Evolutionary conservation across 2,329 filamentous ascomycete genomes (phyloP).

Genomic region (Sclerotinia spermophila): DNA sequence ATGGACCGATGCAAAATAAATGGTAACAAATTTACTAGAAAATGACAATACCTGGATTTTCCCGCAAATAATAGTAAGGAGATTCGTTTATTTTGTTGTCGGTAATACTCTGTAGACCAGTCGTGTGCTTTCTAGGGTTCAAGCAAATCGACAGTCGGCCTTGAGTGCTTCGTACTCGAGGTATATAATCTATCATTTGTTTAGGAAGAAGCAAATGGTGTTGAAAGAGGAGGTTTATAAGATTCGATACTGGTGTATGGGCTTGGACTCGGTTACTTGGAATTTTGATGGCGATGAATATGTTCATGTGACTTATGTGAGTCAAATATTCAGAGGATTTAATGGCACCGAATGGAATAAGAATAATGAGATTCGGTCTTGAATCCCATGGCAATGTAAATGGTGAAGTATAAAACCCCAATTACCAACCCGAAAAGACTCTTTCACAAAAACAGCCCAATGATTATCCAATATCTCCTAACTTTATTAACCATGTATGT

Average conservation of each 20-base stretch:
- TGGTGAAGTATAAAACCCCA: no score
- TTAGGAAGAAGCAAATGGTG: fast-evolving
- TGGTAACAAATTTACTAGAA: background rate
- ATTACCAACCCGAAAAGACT: no score
- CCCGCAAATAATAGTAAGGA: background rate
- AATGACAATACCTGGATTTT: background rate
- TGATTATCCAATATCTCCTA: no score
- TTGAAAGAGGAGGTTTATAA: background rate
- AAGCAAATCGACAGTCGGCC: fast-evolving
- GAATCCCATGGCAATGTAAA: no score
- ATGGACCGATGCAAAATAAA: fast-evolving
- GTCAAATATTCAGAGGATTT: background rate
- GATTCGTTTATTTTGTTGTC: background rate
- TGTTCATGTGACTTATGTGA: fast-evolving
- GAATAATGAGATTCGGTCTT: no score
- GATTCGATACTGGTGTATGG: background rate
- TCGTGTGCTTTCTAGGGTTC: background rate
- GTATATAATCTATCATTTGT: background rate
- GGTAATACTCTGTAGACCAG: background rate
- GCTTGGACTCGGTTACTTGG: background rate
- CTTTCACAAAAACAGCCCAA: no score
- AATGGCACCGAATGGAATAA: background rate
- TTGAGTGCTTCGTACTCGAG: no score
- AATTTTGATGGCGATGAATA: background rate
- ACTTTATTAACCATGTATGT: no score